phyloP scores from a whole-genome alignment of 306 rosid genomes.

The Purshia tridentata region DNA sequence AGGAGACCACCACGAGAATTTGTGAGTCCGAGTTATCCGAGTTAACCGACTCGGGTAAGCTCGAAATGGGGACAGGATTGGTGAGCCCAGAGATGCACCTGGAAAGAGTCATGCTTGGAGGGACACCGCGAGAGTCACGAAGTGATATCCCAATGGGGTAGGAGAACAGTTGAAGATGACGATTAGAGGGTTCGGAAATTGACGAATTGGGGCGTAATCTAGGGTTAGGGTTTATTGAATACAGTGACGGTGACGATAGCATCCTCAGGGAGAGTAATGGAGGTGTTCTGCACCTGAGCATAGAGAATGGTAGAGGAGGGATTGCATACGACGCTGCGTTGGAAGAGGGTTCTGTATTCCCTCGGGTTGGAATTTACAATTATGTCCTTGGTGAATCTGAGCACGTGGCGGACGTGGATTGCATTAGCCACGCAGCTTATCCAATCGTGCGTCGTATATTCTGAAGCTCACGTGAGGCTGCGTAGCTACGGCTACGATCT shows the following conservation, averaged over 20 bases:
- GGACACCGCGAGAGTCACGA: conserved; percentile 20
- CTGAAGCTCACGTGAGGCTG: no score
- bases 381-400: conserved; percentile 9
- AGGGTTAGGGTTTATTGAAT: conserved; percentile 34
- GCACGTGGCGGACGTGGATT: background rate
- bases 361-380: conserved; percentile 17
- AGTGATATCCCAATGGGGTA: conserved; percentile 10
- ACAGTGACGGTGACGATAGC: conserved; percentile 33
- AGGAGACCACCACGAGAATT: conserved; percentile 77
- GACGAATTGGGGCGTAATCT: conserved; percentile 9
- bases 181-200: conserved; percentile 15
- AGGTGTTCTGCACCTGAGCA: conserved; percentile 42
- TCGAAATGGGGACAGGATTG: conserved; percentile 4
- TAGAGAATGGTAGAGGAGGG: conserved; percentile 13
- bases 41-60: background rate
- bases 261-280: conserved; percentile 42
- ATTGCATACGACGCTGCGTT: conserved; percentile 11
- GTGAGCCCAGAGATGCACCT: conserved; percentile 17
- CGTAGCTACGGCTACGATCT: no score
- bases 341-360: background rate
- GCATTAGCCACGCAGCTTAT: background rate
- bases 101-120: conserved; percentile 56
- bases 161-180: background rate
- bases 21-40: conserved; percentile 16
- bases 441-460: background rate